These are phyloP conservation scores for Pestalotiopsis sp. DNA, from an alignment of 2,329 filamentous ascomycete genomes.

Conservation along the genomic window DNA sequence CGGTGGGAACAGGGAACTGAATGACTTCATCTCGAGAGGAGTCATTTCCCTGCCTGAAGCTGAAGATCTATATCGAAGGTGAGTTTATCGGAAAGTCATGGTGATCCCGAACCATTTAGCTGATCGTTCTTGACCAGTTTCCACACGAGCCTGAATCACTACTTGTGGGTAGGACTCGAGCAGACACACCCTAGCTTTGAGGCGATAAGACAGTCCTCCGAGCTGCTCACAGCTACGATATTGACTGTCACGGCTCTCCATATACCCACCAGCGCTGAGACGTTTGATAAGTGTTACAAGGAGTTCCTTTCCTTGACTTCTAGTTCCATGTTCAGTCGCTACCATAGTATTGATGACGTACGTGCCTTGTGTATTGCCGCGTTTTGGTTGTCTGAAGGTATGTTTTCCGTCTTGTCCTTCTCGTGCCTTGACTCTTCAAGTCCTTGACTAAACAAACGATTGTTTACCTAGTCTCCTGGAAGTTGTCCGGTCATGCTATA, in stretches of 20 bases:
- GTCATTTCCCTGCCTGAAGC: constrained; percentile 47
- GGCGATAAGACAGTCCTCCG: constrained; percentile 56
- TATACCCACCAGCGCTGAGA: constrained; percentile 52
- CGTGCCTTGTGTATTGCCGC: constrained; percentile 62
- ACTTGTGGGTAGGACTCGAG: constrained; percentile 53
- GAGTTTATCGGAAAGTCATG: constrained; percentile 13
- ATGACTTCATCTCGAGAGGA: constrained; percentile 53
- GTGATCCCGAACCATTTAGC: not conserved
- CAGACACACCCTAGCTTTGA: constrained; percentile 49
- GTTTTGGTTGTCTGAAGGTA: constrained; percentile 60
- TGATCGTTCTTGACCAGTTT: constrained; percentile 31
- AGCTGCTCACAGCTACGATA: constrained; percentile 57
- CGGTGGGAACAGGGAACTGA: constrained; percentile 4
- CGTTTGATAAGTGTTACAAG: constrained; percentile 56
- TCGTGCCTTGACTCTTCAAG: not conserved
- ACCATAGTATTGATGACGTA: constrained; percentile 59
- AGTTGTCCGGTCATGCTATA: constrained; percentile 60
- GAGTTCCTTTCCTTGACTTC: constrained; percentile 60
- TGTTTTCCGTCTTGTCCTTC: too few species aligned
- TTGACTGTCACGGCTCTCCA: constrained; percentile 62
- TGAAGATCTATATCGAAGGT: constrained; percentile 46
- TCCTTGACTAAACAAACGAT: not conserved
- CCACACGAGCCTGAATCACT: constrained; percentile 49
- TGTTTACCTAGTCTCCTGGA: constrained; percentile 40
- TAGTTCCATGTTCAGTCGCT: constrained; percentile 57